Evolutionary conservation across 2,329 filamentous ascomycete species (phyloP), one percentile per base, ranked within the genome.

Genomic region (Venturia effusa): DNA sequence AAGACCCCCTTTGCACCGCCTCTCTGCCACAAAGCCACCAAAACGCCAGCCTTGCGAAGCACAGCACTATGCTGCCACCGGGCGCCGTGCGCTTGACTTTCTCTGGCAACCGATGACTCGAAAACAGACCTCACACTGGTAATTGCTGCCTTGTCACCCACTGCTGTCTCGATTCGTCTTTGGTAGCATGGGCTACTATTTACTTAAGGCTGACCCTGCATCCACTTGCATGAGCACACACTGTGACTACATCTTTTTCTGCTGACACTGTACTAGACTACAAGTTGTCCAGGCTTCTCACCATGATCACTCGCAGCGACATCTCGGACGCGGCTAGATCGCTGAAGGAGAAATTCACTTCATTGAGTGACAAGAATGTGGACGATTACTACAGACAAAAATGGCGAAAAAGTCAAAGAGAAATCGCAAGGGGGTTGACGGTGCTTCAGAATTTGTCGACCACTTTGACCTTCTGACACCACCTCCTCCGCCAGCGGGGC

Each of bases 351-450:
- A 59, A 22, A 5, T 59, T 59, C 11, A 7, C 32, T 37, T 40
- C 57, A 4, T 39, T 59, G 11, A 22, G 57, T 10, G 57, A 40
- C 11, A 22, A 11, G 32, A 39, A 59, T 59, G 39, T 40, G 5
- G 51, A 57, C 5, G 51, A 57, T 6, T 8, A 11, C 51, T 57
- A 57, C 51, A 5, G 4, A 3, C 78, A 77, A 41, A 75, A 73
- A 65, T 75, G 78, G 69, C 68, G 77, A 63, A 77, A 69, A 70
- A n/a, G 74, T 70, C 40, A 70, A 73, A 13, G 70, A 80, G 63
- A 77, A 76, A 60, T 75, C n/a, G n/a, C n/a, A n/a, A n/a, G n/a
- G n/a, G n/a, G n/a, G n/a, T n/a, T n/a, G n/a, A n/a, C n/a, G n/a
- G n/a, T n/a, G n/a, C n/a, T n/a, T n/a, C n/a, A n/a, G n/a, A n/a